Conservation (phyloP, 768 basidiomycete species). For the Phanerochaete carnosa region DNA sequence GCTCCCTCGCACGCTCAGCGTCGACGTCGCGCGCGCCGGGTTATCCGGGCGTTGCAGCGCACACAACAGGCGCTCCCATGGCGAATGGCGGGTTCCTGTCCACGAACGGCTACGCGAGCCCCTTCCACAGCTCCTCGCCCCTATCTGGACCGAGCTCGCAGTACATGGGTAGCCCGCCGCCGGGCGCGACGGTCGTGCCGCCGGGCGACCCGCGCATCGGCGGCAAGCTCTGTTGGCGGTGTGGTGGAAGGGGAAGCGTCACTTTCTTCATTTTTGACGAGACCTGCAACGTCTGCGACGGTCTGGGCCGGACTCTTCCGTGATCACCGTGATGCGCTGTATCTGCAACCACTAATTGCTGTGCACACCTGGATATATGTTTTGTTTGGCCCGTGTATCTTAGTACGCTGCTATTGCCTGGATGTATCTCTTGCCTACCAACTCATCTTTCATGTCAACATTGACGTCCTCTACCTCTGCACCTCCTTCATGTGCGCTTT, state of each 20-base stretch:
- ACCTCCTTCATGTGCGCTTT: no score
- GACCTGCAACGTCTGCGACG: slow-evolving; percentile 57
- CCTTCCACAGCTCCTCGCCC: slow-evolving; percentile 3
- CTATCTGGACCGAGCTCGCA: not conserved
- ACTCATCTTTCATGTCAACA: no score
- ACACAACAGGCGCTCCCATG: slow-evolving; percentile 16
- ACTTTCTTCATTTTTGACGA: slow-evolving; percentile 53
- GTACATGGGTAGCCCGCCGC: slow-evolving; percentile 27
- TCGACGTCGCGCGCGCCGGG: slow-evolving; percentile 1
- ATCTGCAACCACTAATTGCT: not conserved
- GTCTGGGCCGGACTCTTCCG: slow-evolving; percentile 49
- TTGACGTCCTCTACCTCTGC: no score
- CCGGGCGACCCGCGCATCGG: slow-evolving; percentile 74
- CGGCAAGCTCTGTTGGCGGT: slow-evolving; percentile 62
- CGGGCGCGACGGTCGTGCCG: slow-evolving; percentile 42
- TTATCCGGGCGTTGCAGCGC: slow-evolving; percentile 9
- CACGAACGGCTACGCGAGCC: slow-evolving; percentile 16
- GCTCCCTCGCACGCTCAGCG: not conserved
- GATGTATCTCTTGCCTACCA: not conserved
- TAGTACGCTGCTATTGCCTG: not conserved
- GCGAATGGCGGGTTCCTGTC: slow-evolving; percentile 18
- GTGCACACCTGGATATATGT: no score
- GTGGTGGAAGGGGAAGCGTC: slow-evolving; percentile 54
- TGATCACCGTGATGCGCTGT: not conserved
- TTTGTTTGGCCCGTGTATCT: not conserved